Evolutionary conservation across 129 eudicot species (phyloP), one percentile per base, ranked within the genome.

Genomic region (Flaveria sonorensis): DNA sequence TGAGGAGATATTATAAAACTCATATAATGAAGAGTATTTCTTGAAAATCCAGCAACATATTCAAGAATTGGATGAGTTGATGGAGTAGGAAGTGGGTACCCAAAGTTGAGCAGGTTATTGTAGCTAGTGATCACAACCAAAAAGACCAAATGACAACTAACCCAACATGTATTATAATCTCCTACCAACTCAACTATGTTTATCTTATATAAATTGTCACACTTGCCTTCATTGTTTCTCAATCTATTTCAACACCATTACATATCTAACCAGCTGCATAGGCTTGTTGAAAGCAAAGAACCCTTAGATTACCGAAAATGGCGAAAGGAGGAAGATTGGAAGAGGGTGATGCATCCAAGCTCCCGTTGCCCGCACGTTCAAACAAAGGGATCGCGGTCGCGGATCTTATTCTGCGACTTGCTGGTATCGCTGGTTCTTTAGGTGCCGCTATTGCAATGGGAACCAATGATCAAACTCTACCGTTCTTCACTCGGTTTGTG

Each of bases 401-500:
- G 20, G 98, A 93, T 46, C 85, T 89, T 68, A 46, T 89, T 71
- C 52, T 87, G 7, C 79, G 96, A 12, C 70, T 87, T 23, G 67
- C 87, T 13, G 98, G 89, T 11, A 78, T 86, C 13, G 62, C 83
- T 16, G 93, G 85, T 8, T 87, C 98, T 20, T 68, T 91, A 74
- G 97, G 81, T 51, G 89, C 93, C 56, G 89, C 98, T 7, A 56
- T 87, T 13, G 91, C 91, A 40, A 90, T 89, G 98, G 98, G 92
- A 19, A 90, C 96, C 28, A 89, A 92, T 28, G 67, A 82, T 64
- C 77, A 93, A 82, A 82, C 96, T 4, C 90, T 90, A 72, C 96
- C 98, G 0, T 88, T 93, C 73, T 87, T 84, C 79, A 85, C 89
- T 16, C 89, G 85, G 67, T 76, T 85, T 68, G 74, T 87, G 39